Base-by-base conservation (phyloP, 164 flowering plant genomes). In the Pachysandra terminalis region DNA sequence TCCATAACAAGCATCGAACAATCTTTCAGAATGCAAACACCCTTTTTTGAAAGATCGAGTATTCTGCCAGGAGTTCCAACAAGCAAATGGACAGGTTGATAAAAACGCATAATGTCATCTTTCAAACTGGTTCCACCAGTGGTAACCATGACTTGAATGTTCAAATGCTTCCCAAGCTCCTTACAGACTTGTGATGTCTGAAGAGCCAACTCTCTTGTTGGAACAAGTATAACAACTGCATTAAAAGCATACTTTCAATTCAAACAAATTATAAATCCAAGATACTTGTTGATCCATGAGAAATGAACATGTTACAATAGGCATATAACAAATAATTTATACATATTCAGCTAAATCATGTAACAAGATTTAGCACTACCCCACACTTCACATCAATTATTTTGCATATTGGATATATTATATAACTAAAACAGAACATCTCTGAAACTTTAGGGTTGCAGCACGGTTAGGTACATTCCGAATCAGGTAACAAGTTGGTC, bases 41-140 rank as follows among this genome's bases (percentile, higher is more conserved):
- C 98, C 70, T 95, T 95, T 63, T 83, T 91, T 6, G 96, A 83
- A 74, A 95, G 97, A 85, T 95, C 98, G 53, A 95, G 77, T 25
- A 95, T 89, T 80, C 98, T 86, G 69, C 98, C 98, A 37, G 98
- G 98, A 48, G 97, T 94, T 72, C 98, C 98, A 69, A 94, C 97
- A 73, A 94, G 98, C 68, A 94, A 82, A 76, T 94, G 98, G 23
- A 95, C 97, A 2, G 98, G 98, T 71, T 95, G 98, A 75, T 95
- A 91, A 61, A 95, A 81, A 32, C 98, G 93, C 98, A 92, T 95
- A 71, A 95, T 95, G 81, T 95, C 98, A 78, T 95, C 98, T 77
- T 86, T 94, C 62, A 94, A 80, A 80, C 98, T 94, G 59, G 97
- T 94, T 63, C 98, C 98, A 49, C 98, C 98, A 2, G 98, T 95